Evolutionary conservation across 106 monocot species (phyloP).

Genomic region (Apostasia ramifera): DNA sequence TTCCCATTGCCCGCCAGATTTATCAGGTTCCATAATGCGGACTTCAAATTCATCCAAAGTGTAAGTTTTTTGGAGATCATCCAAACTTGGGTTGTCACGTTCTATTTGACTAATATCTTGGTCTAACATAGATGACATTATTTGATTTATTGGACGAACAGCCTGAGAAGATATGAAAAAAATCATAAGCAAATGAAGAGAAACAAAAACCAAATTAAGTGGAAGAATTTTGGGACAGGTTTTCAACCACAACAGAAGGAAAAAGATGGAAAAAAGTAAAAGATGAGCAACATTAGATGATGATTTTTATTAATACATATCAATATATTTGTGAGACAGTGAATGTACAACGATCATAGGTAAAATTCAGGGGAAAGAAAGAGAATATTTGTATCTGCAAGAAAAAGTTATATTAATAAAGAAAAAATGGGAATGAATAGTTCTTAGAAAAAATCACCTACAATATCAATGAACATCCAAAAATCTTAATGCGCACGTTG

Average conservation of each 20-base stretch:
- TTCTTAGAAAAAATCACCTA: too few species aligned
- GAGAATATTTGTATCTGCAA: too few species aligned
- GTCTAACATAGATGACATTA: conserved; percentile 70
- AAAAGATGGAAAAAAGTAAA: not conserved
- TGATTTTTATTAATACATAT: too few species aligned
- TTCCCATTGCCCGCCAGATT: conserved; percentile 73
- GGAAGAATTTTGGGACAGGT: not conserved
- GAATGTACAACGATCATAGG: too few species aligned
- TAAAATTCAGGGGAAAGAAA: too few species aligned
- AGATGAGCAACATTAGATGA: not conserved
- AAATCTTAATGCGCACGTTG: too few species aligned
- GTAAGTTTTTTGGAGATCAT: conserved; percentile 56
- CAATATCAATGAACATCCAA: too few species aligned
- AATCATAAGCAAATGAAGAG: not conserved
- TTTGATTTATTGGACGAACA: conserved; percentile 60
- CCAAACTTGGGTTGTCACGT: conserved; percentile 36
- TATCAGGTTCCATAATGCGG: conserved; percentile 78
- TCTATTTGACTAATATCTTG: conserved; percentile 68
- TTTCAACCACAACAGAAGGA: too few species aligned
- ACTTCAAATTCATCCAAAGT: conserved; percentile 92
- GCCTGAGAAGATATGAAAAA: conserved; percentile 33
- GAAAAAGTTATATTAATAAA: too few species aligned
- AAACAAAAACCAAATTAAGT: too few species aligned
- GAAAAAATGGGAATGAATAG: too few species aligned
- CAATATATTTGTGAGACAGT: too few species aligned